Evolutionary conservation across 2,329 filamentous ascomycete species (phyloP), one percentile per base, ranked within the genome.

Genomic region (Diaporthe humulicola): DNA sequence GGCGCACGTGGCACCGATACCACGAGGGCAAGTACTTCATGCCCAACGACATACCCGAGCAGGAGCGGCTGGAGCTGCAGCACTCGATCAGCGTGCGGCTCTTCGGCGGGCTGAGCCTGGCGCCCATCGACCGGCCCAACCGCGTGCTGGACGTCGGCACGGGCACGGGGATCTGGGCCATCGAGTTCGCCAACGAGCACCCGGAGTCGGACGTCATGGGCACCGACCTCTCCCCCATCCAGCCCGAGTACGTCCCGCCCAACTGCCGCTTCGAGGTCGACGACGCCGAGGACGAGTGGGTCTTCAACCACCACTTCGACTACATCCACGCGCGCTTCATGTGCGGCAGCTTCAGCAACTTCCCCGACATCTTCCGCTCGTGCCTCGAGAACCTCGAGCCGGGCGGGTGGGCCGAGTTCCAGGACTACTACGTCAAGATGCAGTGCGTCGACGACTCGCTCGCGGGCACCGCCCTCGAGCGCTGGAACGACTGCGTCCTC

Each of bases 81-180:
- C 77, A 79, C 52, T 56, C 66, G 19, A 75, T 79, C 42, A 76
- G 57, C 36, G 61, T 77, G 60, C 73, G 73, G 9, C 57, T 77
- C 2, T 73, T 75, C 30, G 76, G 75, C 17, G 73, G 78, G 42
- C 75, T 79, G 3, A 73, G 73, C 33, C 66, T 78, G 1, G 78
- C 78, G 7, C 78, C 78, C 8, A 74, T 78, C 28, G 70, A 75
- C 14, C 45, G 66, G 3, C 76, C 76, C 17, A 57, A 74, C 28
- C 61, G 75, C 19, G 79, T 82, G 33, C 74, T 82, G 28, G 80
- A 81, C 61, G 45, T 81, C 22, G 80, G 80, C 48, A 81, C 80
- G 1, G 80, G 78, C 9, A 80, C 78, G 7, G 79, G 79, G 15
- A 78, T 79, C 60, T 81, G 79, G 78, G 79, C 78, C 40, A 78